Percentiles rank a stretch among this genome's conserved stretches.
These are phyloP conservation scores for Spinacia oleracea DNA, from an alignment of 179 eudicot genomes.

Conservation along the genomic window DNA sequence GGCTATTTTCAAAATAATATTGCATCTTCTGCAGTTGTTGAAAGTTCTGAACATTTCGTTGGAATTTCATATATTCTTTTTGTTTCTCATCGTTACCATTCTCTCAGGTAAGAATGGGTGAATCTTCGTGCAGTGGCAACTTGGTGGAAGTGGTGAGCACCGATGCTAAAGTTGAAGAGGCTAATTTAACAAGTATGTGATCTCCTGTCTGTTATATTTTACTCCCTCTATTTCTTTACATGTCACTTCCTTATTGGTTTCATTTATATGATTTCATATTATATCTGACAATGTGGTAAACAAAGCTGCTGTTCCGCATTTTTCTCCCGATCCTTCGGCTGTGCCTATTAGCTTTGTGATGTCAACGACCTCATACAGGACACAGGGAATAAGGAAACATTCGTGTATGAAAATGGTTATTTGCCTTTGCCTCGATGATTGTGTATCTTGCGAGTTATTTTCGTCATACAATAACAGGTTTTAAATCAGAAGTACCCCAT, in stretches of 20 bases:
- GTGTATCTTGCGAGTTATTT: background rate
- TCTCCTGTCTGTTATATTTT: conserved; percentile 8
- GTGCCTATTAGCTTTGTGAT: background rate
- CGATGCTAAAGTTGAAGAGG: conserved; percentile 37
- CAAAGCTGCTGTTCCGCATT: background rate
- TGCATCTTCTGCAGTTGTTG: background rate
- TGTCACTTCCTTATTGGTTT: conserved; percentile 12
- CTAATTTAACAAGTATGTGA: conserved; percentile 42
- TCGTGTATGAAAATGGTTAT: background rate
- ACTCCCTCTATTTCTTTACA: background rate
- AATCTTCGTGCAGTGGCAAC: conserved; percentile 32
- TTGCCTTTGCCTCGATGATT: background rate
- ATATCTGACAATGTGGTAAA: background rate
- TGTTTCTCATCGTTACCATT: conserved; percentile 14
- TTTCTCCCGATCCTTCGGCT: background rate
- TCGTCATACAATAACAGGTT: background rate
- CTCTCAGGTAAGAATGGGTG: conserved; percentile 37
- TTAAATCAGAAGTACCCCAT: background rate
- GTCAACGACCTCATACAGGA: background rate
- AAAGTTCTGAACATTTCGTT: background rate
- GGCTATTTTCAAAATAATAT: no score
- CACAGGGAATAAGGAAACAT: background rate
- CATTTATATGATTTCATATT: background rate
- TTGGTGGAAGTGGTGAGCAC: conserved; percentile 25
- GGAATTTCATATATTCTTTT: background rate